Evolutionary conservation across 2,329 filamentous ascomycete species (phyloP).

Genomic region (Talaromyces pinophilus): DNA sequence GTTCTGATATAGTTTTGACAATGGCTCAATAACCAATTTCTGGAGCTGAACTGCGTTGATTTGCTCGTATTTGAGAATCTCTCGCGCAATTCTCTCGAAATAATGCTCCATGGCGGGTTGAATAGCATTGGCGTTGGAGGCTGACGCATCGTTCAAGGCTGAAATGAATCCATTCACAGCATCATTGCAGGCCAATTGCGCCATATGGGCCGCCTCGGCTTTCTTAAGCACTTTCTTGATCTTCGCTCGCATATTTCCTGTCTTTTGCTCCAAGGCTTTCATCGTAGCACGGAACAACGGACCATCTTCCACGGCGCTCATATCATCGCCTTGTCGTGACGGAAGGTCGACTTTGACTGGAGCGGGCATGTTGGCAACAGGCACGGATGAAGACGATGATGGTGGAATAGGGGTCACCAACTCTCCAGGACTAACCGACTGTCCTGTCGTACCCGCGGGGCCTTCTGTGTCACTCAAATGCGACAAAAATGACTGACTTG

Average conservation of each 20-base stretch:
- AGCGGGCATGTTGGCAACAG: slow-evolving; percentile 32
- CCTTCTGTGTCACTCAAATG: slow-evolving; percentile 71
- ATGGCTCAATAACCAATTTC: slow-evolving; percentile 90
- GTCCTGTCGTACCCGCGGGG: slow-evolving; percentile 37
- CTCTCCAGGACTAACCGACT: slow-evolving; percentile 36
- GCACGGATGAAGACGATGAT: slow-evolving; percentile 25
- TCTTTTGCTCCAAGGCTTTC: slow-evolving; percentile 95
- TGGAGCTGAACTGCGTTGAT: slow-evolving; percentile 83
- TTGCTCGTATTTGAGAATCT: slow-evolving; percentile 84
- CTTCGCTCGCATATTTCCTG: slow-evolving; percentile 84
- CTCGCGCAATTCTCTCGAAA: slow-evolving; percentile 92
- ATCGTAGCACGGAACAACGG: slow-evolving; percentile 95
- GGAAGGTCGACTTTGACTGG: slow-evolving; percentile 81
- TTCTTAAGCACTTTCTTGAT: slow-evolving; percentile 96
- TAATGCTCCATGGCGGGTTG: slow-evolving; percentile 96
- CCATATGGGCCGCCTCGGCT: slow-evolving; percentile 81
- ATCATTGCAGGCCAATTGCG: slow-evolving; percentile 82
- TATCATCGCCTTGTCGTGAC: slow-evolving; percentile 81
- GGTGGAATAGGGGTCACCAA: slow-evolving; percentile 29
- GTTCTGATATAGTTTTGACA: slow-evolving; percentile 85
- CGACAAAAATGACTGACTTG: slow-evolving; percentile 81
- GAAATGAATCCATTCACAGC: slow-evolving; percentile 80
- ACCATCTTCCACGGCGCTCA: slow-evolving; percentile 83
- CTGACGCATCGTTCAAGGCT: slow-evolving; percentile 80
- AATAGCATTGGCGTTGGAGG: slow-evolving; percentile 93